Evolutionary conservation across 768 basidiomycete genomes (phyloP), one percentile per base, ranked within the genome.

Genomic region (Auriculariales sp.): DNA sequence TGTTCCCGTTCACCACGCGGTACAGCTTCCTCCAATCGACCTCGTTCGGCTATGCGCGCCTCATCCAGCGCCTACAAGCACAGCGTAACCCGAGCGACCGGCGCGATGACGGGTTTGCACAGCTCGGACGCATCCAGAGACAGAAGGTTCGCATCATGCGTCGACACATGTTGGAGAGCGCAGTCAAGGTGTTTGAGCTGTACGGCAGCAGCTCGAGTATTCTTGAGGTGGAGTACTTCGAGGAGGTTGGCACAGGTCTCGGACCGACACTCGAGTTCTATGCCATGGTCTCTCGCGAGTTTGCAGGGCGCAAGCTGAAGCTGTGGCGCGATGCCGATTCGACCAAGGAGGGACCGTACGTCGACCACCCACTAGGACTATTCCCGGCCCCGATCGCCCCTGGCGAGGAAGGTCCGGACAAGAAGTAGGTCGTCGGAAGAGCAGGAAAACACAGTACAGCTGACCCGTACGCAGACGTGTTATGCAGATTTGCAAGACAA

Each of bases 261-360:
- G 95, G 95, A 2, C 95, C 95, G 5, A 98, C 95, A 24, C 73
- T 98, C 22, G 95, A 99, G 67, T 99, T 99, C 67, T 99, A 98
- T 64, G 87, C 93, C n/a, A 67, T 98, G 46, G 95, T 92, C 6
- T 94, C 89, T 35, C 86, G 82, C 58, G 95, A 97, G 64, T 98
- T 98, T 62, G 91, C 91, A 0, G 71, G 88, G 49, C 78, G 83
- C 57, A 80, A 87, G 52, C 68, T 97, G 56, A 85, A 86, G 65
- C 74, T 97, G 28, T 98, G 95, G 95, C 74, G 91, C 51, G 89
- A 91, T 59, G 79, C 81, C 2, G 91, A 95, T 53, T 58, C 65
- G 53, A 65, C 73, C 11, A 48, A 71, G 73, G 61, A 74, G 24
- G 78, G 80, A 3, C 62, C 71, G 1, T 88, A 90, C 63, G 95